Evolutionary conservation across 1,284 basidiomycete species (phyloP).

Genomic region (Cryptococcus jaspeensis): DNA sequence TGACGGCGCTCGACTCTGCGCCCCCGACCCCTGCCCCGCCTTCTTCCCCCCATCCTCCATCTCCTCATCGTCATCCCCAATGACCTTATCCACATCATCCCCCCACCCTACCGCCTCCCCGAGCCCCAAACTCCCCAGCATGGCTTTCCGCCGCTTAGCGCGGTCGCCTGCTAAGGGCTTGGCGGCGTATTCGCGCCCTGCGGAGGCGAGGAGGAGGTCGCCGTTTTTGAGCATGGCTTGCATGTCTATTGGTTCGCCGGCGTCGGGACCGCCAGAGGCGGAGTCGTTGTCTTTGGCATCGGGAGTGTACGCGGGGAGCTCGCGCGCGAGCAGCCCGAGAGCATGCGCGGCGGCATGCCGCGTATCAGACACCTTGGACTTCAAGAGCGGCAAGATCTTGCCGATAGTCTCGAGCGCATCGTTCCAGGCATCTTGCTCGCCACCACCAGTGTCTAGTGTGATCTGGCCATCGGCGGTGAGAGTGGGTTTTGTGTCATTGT

Average conservation of each 20-base stretch:
- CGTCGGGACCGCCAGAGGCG: no score
- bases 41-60: slow-evolving; percentile 28
- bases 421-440: slow-evolving; percentile 47
- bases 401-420: slow-evolving; percentile 46
- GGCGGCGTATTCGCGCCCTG: slow-evolving; percentile 45
- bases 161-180: slow-evolving; percentile 39
- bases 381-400: slow-evolving; percentile 48
- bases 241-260: slow-evolving; percentile 32
- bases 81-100: slow-evolving; percentile 44
- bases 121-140: slow-evolving; percentile 47
- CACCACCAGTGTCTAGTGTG: slow-evolving; percentile 15
- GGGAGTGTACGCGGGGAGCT: slow-evolving; percentile 32
- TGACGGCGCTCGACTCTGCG: slow-evolving; percentile 4
- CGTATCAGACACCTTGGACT: slow-evolving; percentile 47
- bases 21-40: slow-evolving; percentile 7
- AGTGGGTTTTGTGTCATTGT: slow-evolving; percentile 10
- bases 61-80: slow-evolving; percentile 39
- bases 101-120: slow-evolving; percentile 43
- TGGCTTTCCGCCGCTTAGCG: slow-evolving; percentile 45
- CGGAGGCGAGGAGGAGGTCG: slow-evolving; percentile 42
- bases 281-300: no score
- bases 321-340: slow-evolving; percentile 41
- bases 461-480: slow-evolving; percentile 4
- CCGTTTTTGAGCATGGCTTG: slow-evolving; percentile 18
- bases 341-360: slow-evolving; percentile 48